These are phyloP conservation scores for Canariomyces notabilis DNA, from an alignment of 2,329 filamentous ascomycete genomes.

Conservation along the genomic window DNA sequence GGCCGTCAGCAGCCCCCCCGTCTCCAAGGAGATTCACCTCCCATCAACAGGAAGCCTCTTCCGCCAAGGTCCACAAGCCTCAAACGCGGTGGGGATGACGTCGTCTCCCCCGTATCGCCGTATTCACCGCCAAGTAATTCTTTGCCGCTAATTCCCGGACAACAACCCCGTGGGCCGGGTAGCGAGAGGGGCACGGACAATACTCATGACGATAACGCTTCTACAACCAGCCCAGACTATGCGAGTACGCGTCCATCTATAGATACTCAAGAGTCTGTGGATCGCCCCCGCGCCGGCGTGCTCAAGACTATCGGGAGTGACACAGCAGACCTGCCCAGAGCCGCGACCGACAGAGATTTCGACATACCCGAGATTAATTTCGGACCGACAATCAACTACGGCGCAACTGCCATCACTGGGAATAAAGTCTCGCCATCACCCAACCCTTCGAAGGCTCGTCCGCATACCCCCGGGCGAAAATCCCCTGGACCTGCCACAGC, in stretches of 20 bases:
- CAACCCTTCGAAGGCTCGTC: constrained; percentile 14
- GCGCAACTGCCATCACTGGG: constrained; percentile 29
- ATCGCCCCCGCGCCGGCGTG: constrained; percentile 71
- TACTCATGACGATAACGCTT: constrained; percentile 58
- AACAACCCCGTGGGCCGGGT: constrained; percentile 32
- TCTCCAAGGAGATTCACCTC: constrained; percentile 23
- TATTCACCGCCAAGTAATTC: constrained; percentile 12
- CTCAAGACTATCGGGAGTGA: constrained; percentile 69
- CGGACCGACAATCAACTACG: constrained; percentile 72
- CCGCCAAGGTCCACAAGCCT: constrained; percentile 26
- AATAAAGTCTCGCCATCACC: constrained; percentile 29
- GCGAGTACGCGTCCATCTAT: constrained; percentile 61
- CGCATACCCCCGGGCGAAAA: constrained; percentile 21
- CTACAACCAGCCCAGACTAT: constrained; percentile 68
- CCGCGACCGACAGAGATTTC: constrained; percentile 31
- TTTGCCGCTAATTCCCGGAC: constrained; percentile 6
- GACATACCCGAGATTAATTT: constrained; percentile 76
- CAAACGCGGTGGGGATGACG: constrained; percentile 16
- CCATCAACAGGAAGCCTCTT: constrained; percentile 30
- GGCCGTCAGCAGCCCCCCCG: constrained; percentile 15
- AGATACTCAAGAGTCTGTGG: constrained; percentile 47
- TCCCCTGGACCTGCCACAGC: constrained; percentile 25
- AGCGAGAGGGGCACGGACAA: constrained; percentile 37
- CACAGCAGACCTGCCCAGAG: constrained; percentile 25
- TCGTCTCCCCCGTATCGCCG: constrained; percentile 20